Evolutionary conservation across 805 yeast genomes (phyloP), one percentile per base, ranked within the genome.

Genomic region (Yarrowia sp.): DNA sequence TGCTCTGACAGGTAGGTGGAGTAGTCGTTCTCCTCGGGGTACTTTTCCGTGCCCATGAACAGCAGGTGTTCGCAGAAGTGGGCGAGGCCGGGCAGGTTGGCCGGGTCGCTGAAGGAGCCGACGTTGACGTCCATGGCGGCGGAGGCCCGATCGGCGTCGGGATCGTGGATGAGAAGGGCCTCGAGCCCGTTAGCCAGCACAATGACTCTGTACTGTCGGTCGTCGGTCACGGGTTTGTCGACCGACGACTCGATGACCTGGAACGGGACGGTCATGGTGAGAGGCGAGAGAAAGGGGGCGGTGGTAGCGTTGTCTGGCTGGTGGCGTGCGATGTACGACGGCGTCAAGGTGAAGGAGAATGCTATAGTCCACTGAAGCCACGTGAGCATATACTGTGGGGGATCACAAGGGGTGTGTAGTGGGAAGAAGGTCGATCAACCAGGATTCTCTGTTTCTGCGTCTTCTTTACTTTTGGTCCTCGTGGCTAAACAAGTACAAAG

Each of bases 11-110:
- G 79, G 76, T 83, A 95, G 64, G 88, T 85, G 53, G 89, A 78
- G 76, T 89, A 89, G 70, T 88, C 94, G 74, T 87, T 88, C 73
- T 89, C 95, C 58, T 81, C 80, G 0, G 94, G 95, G 74, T 86
- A 89, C 76, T 89, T 89, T 70, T 83, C 81, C 7, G 94, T 89
- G 20, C 94, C 94, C 91, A 89, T 87, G 76, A 89, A 89, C 69
- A 89, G 79, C 82, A 89, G 81, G 75, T 92, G 97, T 74, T 92
- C 97, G 72, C 96, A 89, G 68, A 91, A 83, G 79, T 94, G 99
- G 0, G 98, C 98, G 43, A 94, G 74, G 0, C 99, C 99, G 0
- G 86, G 86, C 1, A 89, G 72, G 5, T 82, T 82, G 7, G 78
- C 80, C 0, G 96, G 94, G 71, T 94, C 98, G 56, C 87, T 82